phyloP scores from a whole-genome alignment of 768 basidiomycete species.

The Tephrocybe sp. region DNA sequence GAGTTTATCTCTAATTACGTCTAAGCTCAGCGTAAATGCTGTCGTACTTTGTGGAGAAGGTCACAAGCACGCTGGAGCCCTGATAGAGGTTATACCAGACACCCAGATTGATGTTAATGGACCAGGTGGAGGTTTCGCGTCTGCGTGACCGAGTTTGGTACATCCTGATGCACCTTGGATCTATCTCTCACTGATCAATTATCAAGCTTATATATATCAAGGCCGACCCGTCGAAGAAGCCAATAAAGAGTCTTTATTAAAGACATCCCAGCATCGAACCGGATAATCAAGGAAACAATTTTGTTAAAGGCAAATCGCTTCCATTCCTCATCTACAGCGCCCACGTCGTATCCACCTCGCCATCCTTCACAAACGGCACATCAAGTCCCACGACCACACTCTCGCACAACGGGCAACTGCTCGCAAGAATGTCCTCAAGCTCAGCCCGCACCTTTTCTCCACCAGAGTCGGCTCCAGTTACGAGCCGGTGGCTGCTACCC shows the following conservation, averaged over 20 bases:
- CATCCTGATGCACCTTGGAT: not conserved
- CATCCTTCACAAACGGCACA: conserved; percentile 79
- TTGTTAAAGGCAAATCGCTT: not conserved
- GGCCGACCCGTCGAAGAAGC: too few species aligned
- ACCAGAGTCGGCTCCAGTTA: conserved; percentile 50
- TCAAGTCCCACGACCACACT: conserved; percentile 84
- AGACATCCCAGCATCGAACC: too few species aligned
- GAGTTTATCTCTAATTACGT: too few species aligned
- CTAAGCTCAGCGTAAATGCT: not conserved
- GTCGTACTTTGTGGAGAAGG: not conserved
- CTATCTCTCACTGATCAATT: too few species aligned
- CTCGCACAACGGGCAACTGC: conserved; percentile 93
- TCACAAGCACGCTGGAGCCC: not conserved
- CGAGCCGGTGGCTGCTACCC: conserved; percentile 48
- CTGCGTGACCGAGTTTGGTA: conserved; percentile 4
- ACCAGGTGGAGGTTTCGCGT: not conserved
- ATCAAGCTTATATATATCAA: too few species aligned
- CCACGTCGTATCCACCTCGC: conserved; percentile 81
- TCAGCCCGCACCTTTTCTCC: conserved; percentile 74
- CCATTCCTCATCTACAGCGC: conserved; percentile 60
- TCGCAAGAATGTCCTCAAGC: conserved; percentile 86
- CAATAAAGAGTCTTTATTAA: too few species aligned
- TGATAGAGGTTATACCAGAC: not conserved
- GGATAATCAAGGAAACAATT: not conserved
- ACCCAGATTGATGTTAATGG: not conserved